A percentile compares a stretch with the other conserved stretches of the same genome.
Conservation (phyloP, 1,139 yeast species). For the Taphrina deformans region DNA sequence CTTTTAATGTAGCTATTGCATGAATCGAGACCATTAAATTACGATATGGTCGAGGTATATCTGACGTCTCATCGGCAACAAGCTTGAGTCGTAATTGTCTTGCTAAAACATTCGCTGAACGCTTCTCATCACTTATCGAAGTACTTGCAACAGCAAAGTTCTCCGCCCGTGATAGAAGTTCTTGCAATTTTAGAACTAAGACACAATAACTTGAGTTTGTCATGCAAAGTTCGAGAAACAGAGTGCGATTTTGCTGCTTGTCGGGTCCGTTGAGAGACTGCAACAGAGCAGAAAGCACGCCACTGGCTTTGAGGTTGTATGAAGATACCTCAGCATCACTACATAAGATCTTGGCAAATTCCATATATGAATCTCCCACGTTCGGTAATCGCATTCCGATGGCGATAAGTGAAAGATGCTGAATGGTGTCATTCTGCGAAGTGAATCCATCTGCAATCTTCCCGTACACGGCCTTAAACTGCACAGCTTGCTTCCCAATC, state of each 20-base stretch:
- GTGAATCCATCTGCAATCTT: not conserved
- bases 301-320: conserved; percentile 73
- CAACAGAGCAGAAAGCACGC: conserved; percentile 57
- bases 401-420: not conserved
- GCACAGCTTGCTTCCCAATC: not conserved
- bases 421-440: not conserved
- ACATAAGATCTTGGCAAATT: conserved; percentile 17
- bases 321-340: conserved; percentile 56
- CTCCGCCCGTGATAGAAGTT: conserved; percentile 72
- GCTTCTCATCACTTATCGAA: conserved; percentile 31
- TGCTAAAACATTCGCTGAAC: conserved; percentile 63
- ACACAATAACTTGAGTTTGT: conserved; percentile 36
- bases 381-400: not conserved
- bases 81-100: conserved; percentile 68
- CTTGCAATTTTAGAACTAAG: conserved; percentile 64
- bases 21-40: conserved; percentile 67
- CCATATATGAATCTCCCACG: not conserved
- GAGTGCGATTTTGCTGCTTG: conserved; percentile 38
- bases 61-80: conserved; percentile 44
- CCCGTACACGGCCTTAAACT: not conserved
- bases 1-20: conserved; percentile 80
- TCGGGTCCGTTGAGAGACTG: conserved; percentile 48
- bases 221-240: conserved; percentile 6
- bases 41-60: conserved; percentile 40
- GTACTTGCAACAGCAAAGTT: conserved; percentile 67